phyloP scores from a whole-genome alignment of 2,329 filamentous ascomycete species.

The Claviceps spartinae region DNA sequence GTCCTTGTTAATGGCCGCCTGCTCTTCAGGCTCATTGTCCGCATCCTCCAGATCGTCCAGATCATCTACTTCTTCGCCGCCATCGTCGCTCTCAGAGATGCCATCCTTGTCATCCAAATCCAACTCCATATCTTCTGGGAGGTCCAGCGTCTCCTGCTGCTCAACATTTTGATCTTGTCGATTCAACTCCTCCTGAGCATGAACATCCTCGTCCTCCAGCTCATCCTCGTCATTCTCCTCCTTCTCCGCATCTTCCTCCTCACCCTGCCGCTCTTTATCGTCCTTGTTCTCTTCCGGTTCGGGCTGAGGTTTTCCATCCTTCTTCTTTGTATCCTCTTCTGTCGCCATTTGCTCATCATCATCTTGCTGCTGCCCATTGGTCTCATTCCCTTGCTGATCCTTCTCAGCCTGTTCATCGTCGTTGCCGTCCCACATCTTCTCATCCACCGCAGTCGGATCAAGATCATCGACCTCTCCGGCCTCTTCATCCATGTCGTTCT shows the following conservation, averaged over 20 bases:
- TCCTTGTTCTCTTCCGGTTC: conserved; percentile 32
- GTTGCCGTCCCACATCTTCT: conserved; percentile 96
- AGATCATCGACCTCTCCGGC: conserved; percentile 82
- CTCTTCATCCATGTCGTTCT: conserved; percentile 77
- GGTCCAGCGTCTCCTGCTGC: conserved; percentile 67
- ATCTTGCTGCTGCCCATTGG: conserved; percentile 54
- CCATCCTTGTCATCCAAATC: conserved; percentile 58
- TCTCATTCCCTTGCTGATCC: conserved; percentile 61
- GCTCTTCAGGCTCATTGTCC: conserved; percentile 22
- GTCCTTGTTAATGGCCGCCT: conserved; percentile 19
- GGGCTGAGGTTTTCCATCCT: conserved; percentile 24
- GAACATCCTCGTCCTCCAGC: conserved; percentile 43
- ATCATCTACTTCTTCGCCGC: conserved; percentile 39
- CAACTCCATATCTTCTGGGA: conserved; percentile 82
- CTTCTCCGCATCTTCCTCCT: conserved; percentile 15
- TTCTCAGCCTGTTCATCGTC: conserved; percentile 70
- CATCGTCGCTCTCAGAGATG: conserved; percentile 36
- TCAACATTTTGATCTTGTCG: conserved; percentile 61
- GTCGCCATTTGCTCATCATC: conserved; percentile 47
- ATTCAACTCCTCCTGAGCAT: conserved; percentile 42
- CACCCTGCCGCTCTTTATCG: conserved; percentile 24
- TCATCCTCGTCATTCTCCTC: conserved; percentile 40
- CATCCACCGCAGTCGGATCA: conserved; percentile 80
- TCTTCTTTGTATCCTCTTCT: conserved; percentile 43
- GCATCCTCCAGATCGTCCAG: conserved; percentile 41